These are phyloP conservation scores for Boletus subluridellus DNA, from an alignment of 1,284 basidiomycete genomes.

Conservation along the genomic window DNA sequence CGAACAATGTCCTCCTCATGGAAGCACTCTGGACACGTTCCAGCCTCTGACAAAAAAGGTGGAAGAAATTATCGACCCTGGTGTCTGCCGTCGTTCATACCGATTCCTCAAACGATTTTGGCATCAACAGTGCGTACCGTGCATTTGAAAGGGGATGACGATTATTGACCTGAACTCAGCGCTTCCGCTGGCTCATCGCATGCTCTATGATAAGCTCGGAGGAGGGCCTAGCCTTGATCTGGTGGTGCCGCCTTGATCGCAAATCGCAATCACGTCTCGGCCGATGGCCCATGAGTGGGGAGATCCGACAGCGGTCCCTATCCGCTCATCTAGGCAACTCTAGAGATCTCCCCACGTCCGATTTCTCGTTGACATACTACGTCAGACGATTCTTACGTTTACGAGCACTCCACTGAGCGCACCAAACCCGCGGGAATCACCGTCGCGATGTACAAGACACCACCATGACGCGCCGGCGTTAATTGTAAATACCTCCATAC, in stretches of 20 bases:
- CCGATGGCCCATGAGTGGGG: background rate
- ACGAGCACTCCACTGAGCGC: conserved; percentile 61
- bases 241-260: conserved; percentile 37
- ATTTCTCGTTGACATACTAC: background rate
- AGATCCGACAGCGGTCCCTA: conserved; percentile 59
- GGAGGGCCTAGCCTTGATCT: conserved; percentile 72
- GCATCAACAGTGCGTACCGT: conserved; percentile 55
- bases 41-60: conserved; percentile 58
- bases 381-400: conserved; percentile 64
- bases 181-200: conserved; percentile 58
- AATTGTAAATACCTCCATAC: conserved; percentile 67
- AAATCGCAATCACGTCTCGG: background rate
- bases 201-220: conserved; percentile 73
- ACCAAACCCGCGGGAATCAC: conserved; percentile 51
- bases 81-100: conserved; percentile 61
- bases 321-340: conserved; percentile 70
- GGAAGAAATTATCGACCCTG: conserved; percentile 53
- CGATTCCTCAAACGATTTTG: conserved; percentile 68
- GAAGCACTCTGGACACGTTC: conserved; percentile 74
- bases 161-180: conserved; percentile 35
- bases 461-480: conserved; percentile 55
- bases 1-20: conserved; percentile 77
- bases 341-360: background rate
- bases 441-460: conserved; percentile 60
- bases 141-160: background rate